Base-by-base conservation (phyloP, 164 flowering plant species). In the Magnolia changhungtana region DNA sequence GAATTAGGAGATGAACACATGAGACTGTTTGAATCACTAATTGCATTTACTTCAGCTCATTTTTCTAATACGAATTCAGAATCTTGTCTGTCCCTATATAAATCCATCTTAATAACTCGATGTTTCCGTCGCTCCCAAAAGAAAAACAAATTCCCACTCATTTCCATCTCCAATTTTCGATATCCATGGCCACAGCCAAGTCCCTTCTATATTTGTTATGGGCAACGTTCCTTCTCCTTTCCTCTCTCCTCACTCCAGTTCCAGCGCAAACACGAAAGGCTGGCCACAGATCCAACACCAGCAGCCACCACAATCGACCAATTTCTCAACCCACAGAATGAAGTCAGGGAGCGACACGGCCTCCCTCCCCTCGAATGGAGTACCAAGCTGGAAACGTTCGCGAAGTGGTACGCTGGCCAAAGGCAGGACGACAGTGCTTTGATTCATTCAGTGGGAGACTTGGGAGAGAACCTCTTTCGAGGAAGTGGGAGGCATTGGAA, bases 391-490 rank as follows among this genome's bases (percentile, higher is more conserved):
- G 74, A 73, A 3, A 50, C 11, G n/a, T 80, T 69, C 19, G 82
- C 79, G 1, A 27, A 31, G 50, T 58, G 75, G 76, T 80, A 49
- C 7, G 64, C 69, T 9, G 69, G 77, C 55, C 77, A 77, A 49
- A 69, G 79, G 75, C 69, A 50, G 45, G 8, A 16, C 1, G 79
- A 77, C 50, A 74, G 82, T 52, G 77, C 67, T 7, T 1, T 80
- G 71, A 55, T 77, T 61, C 82, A 80, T 61, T 80, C 82, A 13
- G 10, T 8, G 9, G 67, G 74, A 3, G 52, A 52, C 50, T 77
- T 64, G 11, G 82, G 82, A 19, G 82, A 80, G 77, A 77, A 77
- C 71, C 27, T 77, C 45, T 80, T 73, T 58, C 70, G 79, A 79
- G 82, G 82, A 6, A 6, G 11, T 1, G 77, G 82, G 82, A 6